phyloP scores from a whole-genome alignment of 257 asterid species.

The Lavandula angustifolia region DNA sequence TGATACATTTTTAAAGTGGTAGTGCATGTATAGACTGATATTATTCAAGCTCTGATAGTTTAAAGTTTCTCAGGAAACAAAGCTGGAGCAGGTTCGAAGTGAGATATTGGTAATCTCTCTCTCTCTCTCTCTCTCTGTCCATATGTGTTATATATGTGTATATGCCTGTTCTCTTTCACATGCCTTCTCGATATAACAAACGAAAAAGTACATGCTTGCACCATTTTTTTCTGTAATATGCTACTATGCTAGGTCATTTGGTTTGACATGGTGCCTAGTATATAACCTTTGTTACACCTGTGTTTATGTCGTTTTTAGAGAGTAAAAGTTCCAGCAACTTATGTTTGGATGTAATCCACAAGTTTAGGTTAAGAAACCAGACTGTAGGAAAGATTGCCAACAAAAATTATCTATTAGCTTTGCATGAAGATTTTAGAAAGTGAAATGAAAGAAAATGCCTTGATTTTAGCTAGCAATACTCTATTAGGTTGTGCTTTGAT shows the following conservation, averaged over 20 bases:
- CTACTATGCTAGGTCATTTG: constrained; percentile 4
- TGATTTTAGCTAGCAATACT: constrained; percentile 2
- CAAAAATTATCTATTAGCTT: background rate
- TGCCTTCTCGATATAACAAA: constrained; percentile 5
- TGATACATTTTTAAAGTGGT: constrained; percentile 6
- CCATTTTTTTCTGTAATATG: background rate
- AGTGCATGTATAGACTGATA: constrained; percentile 22
- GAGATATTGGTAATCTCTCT: constrained; percentile 63
- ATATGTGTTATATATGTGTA: background rate
- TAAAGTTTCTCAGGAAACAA: constrained; percentile 69
- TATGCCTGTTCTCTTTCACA: background rate
- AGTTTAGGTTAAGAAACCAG: background rate
- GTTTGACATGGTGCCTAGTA: constrained; percentile 12
- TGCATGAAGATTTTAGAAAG: constrained; percentile 5
- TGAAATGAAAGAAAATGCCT: background rate
- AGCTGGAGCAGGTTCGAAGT: constrained; percentile 60
- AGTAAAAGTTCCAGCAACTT: background rate
- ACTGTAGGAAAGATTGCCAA: background rate
- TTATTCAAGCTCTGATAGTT: constrained; percentile 27
- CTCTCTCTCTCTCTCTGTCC: background rate
- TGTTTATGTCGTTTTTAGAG: constrained; percentile 2
- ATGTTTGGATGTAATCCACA: background rate
- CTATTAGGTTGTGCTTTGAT: background rate
- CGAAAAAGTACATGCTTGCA: background rate
- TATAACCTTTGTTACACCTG: background rate